Evolutionary conservation across 2,329 filamentous ascomycete genomes (phyloP), one percentile per base, ranked within the genome.

Genomic region (Dactylellina parvicollis): DNA sequence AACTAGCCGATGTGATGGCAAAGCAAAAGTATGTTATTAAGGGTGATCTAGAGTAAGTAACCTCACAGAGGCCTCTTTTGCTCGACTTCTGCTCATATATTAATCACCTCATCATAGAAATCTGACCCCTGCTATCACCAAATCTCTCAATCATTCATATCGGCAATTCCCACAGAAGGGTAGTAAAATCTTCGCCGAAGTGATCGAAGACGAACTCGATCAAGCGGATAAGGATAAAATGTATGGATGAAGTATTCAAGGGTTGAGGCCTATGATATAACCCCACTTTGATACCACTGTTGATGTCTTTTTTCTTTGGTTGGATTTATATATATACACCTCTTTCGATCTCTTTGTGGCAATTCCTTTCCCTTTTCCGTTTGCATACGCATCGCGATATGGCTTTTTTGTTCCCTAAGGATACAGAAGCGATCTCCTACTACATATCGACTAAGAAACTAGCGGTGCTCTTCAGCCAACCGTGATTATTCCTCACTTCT

Each of bases 1-100:
- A 98, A 80, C 86, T 99, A 61, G 94, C 94, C 0, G 84, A 88
- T 54, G 89, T 91, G 76, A 85, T 98, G 65, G 86, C 90, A 30
- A 82, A 84, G 22, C 87, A 92, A 76, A 89, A 90, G 22, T 96
- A 96, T 81, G 87, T 92, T 1, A 84, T 93, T n/a, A 85, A 89
- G 77, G 90, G 90, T 9, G 83, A 84, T 59, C 82, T 92, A 42
- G 84, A 85, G 89, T 92, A 84, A 62, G 85, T 79, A n/a, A 14
- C 20, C n/a, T 28, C 24, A 38, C 12, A 1, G 16, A n/a, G 38
- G n/a, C 18, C 16, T 32, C 18, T n/a, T n/a, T n/a, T n/a, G n/a
- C n/a, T n/a, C n/a, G n/a, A n/a, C n/a, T n/a, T n/a, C n/a, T n/a
- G n/a, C n/a, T n/a, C n/a, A 10, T 54, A 24, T 34, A 38, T 24